Percentiles rank a stretch among this genome's conserved stretches.
These are phyloP conservation scores for Dysphania ambrosioides DNA, from an alignment of 148 eudicot species.

Conservation along the genomic window DNA sequence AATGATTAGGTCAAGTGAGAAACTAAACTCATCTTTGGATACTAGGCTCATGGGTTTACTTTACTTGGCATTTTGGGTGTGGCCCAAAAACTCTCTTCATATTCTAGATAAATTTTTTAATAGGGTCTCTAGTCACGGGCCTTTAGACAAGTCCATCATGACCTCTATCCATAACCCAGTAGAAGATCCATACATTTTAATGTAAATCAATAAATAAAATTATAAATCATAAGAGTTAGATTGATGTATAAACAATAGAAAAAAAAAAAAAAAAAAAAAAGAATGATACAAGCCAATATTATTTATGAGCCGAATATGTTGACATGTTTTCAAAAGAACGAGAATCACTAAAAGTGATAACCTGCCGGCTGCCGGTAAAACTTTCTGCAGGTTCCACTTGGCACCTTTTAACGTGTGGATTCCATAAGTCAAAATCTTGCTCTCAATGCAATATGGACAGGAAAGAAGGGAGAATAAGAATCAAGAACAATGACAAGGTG, in stretches of 20 bases:
- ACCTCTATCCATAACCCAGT: too few relatives aligned
- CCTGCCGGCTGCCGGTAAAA: neutral
- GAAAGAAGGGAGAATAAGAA: neutral
- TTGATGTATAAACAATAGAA: neutral
- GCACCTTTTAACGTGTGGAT: neutral
- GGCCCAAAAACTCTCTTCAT: too few relatives aligned
- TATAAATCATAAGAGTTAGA: too few relatives aligned
- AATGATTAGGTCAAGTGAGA: too few relatives aligned
- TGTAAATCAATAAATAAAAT: too few relatives aligned
- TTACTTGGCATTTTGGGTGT: too few relatives aligned
- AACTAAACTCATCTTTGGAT: too few relatives aligned
- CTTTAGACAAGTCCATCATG: too few relatives aligned
- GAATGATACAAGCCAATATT: neutral
- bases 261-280: neutral
- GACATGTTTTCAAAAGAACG: neutral
- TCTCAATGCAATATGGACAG: neutral
- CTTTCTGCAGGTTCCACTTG: neutral
- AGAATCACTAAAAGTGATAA: neutral
- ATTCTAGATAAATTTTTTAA: too few relatives aligned
- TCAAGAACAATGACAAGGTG: constrained; percentile 10
- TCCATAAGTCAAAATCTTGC: constrained; percentile 1
- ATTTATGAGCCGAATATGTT: neutral
- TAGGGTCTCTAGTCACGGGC: too few relatives aligned
- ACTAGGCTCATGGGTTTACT: too few relatives aligned
- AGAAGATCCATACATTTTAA: too few relatives aligned